Conservation (phyloP, 345 rosid species). For the Passiflora organensis region DNA sequence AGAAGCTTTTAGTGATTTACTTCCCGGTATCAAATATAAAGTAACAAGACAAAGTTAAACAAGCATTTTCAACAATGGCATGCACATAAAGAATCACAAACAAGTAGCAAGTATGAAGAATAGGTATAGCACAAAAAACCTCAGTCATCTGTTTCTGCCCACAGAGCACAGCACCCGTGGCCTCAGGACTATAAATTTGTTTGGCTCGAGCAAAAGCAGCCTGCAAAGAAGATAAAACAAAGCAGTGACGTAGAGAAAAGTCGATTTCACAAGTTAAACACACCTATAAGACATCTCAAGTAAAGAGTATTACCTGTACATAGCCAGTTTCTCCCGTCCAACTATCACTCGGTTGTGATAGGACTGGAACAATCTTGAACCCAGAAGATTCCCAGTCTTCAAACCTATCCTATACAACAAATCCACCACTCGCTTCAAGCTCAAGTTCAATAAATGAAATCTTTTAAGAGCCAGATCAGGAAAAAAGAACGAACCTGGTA, state of each 20-base stretch:
- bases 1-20: too few relatives aligned
- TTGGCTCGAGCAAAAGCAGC: conserved; percentile 82
- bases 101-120: background rate
- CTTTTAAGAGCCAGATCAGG: background rate
- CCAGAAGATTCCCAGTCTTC: conserved; percentile 89
- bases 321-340: conserved; percentile 90
- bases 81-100: background rate
- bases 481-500: conserved; percentile 61
- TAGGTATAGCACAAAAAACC: conserved; percentile 36
- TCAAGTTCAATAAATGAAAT: background rate
- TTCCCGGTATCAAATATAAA: background rate
- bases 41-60: background rate
- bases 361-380: conserved; percentile 73
- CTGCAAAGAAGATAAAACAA: conserved; percentile 47
- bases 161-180: conserved; percentile 77
- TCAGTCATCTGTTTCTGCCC: conserved; percentile 97
- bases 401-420: conserved; percentile 63
- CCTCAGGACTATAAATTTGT: conserved; percentile 42
- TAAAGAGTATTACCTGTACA: conserved; percentile 56
- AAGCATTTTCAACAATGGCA: background rate
- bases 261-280: conserved; percentile 2
- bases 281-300: background rate
- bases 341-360: conserved; percentile 73
- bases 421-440: conserved; percentile 7
- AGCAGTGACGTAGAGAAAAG: conserved; percentile 5